These are phyloP conservation scores for Bipolaris cookei DNA, from an alignment of 2,329 filamentous ascomycete species.

Conservation along the genomic window DNA sequence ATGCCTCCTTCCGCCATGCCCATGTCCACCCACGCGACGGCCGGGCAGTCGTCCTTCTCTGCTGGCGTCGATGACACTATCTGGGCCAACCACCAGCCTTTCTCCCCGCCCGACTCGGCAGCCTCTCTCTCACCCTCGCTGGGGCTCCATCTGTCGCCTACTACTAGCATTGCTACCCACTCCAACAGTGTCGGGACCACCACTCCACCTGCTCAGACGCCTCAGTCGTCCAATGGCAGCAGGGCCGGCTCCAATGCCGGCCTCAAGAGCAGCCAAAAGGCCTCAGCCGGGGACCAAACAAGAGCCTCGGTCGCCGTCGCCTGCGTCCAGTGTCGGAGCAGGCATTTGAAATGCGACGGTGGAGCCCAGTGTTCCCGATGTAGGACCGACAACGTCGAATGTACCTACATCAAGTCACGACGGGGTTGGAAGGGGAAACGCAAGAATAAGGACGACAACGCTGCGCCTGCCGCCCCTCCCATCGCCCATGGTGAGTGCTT, in stretches of 20 bases:
- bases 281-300: slow-evolving; percentile 24
- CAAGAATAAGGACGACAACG: slow-evolving; percentile 45
- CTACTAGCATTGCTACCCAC: slow-evolving; percentile 38
- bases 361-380: slow-evolving; percentile 59
- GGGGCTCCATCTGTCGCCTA: slow-evolving; percentile 41
- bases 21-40: slow-evolving; percentile 33
- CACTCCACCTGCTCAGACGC: slow-evolving; percentile 44
- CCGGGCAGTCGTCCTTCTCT: slow-evolving; percentile 33
- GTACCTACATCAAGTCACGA: slow-evolving; percentile 60
- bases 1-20: slow-evolving; percentile 37
- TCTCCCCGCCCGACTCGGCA: slow-evolving; percentile 32
- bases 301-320: slow-evolving; percentile 52
- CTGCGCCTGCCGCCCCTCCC: slow-evolving; percentile 20
- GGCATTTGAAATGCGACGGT: slow-evolving; percentile 62
- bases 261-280: slow-evolving; percentile 30
- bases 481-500: slow-evolving; percentile 31
- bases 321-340: slow-evolving; percentile 59
- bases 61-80: slow-evolving; percentile 43
- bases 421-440: slow-evolving; percentile 58
- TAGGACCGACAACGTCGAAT: slow-evolving; percentile 52
- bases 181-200: slow-evolving; percentile 33
- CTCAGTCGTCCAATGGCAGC: slow-evolving; percentile 33
- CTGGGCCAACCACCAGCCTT: slow-evolving; percentile 40
- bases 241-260: slow-evolving; percentile 25
- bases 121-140: slow-evolving; percentile 28